These are phyloP conservation scores for Oenanthe javanica DNA, from an alignment of 140 eudicot species.

Conservation along the genomic window DNA sequence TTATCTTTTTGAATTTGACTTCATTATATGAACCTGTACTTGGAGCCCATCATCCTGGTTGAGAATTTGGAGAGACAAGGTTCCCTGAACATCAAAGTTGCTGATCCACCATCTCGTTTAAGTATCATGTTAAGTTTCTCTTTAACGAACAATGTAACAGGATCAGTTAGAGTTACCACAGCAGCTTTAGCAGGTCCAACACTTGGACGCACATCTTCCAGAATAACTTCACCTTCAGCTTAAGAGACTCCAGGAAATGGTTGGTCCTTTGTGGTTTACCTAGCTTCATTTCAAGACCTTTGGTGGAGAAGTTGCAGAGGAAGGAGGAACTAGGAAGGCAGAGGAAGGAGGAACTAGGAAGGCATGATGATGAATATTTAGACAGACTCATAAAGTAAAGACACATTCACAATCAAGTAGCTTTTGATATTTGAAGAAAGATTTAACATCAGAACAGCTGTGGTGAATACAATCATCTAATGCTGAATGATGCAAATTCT, in stretches of 20 bases:
- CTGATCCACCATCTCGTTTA: slow-evolving; percentile 88
- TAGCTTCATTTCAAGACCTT: slow-evolving; percentile 89
- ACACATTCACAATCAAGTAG: background rate
- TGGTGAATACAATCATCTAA: background rate
- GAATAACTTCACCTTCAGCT: slow-evolving; percentile 96
- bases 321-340: slow-evolving; percentile 13
- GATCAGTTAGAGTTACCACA: slow-evolving; percentile 82
- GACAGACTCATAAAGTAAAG: background rate
- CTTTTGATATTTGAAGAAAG: background rate
- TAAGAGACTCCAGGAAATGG: slow-evolving; percentile 90
- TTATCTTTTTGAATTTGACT: background rate
- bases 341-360: slow-evolving; percentile 19
- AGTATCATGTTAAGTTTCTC: slow-evolving; percentile 83
- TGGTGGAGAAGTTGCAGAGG: slow-evolving; percentile 88
- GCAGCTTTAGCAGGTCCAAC: slow-evolving; percentile 53
- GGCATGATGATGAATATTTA: slow-evolving; percentile 35
- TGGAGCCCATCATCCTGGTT: slow-evolving; percentile 89
- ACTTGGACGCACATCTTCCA: slow-evolving; percentile 89
- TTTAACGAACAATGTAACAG: slow-evolving; percentile 78
- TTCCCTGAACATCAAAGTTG: slow-evolving; percentile 89
- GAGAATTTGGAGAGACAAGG: slow-evolving; percentile 85
- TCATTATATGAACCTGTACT: slow-evolving; percentile 66
- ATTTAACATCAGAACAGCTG: background rate
- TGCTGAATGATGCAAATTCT: background rate
- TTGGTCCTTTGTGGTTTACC: slow-evolving; percentile 79